phyloP scores from a whole-genome alignment of 2,329 filamentous ascomycete genomes.

The Zasmidium angulare region DNA sequence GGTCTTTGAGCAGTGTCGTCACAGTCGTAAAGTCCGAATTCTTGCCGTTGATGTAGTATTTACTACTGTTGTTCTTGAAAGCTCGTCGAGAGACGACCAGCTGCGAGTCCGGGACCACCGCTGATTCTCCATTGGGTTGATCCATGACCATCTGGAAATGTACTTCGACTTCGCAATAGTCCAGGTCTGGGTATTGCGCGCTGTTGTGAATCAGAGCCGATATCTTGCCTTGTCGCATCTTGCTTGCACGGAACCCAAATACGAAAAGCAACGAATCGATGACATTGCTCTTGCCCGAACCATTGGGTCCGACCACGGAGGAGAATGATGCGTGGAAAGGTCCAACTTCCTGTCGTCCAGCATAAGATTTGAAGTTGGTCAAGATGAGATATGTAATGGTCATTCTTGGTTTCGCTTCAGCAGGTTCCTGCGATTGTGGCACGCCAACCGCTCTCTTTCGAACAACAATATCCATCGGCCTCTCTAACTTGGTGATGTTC shows the following conservation, averaged over 20 bases:
- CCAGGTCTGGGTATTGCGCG: constrained; percentile 77
- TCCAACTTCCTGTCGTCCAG: constrained; percentile 89
- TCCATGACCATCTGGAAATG: constrained; percentile 96
- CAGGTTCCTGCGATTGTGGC: constrained; percentile 68
- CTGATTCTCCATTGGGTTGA: constrained; percentile 69
- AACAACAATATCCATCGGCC: constrained; percentile 89
- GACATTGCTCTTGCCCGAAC: constrained; percentile 97
- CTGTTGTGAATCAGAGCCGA: constrained; percentile 98
- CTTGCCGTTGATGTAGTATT: constrained; percentile 92
- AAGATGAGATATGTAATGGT: constrained; percentile 91
- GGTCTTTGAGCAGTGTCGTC: constrained; percentile 79
- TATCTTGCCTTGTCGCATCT: constrained; percentile 98
- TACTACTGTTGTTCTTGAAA: constrained; percentile 97
- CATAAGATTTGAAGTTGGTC: constrained; percentile 99
- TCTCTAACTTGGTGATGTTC: constrained; percentile 76
- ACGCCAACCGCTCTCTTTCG: constrained; percentile 73
- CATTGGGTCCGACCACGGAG: constrained; percentile 95
- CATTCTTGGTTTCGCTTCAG: constrained; percentile 77
- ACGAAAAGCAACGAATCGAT: constrained; percentile 97
- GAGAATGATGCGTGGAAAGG: constrained; percentile 97
- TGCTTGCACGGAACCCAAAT: constrained; percentile 98
- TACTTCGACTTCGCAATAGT: constrained; percentile 92
- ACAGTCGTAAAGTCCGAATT: constrained; percentile 91
- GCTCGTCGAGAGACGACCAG: constrained; percentile 87
- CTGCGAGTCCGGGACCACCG: constrained; percentile 78